These are phyloP conservation scores for Torulaspora pretoriensis DNA, from an alignment of 1,139 yeast species.

Conservation along the genomic window DNA sequence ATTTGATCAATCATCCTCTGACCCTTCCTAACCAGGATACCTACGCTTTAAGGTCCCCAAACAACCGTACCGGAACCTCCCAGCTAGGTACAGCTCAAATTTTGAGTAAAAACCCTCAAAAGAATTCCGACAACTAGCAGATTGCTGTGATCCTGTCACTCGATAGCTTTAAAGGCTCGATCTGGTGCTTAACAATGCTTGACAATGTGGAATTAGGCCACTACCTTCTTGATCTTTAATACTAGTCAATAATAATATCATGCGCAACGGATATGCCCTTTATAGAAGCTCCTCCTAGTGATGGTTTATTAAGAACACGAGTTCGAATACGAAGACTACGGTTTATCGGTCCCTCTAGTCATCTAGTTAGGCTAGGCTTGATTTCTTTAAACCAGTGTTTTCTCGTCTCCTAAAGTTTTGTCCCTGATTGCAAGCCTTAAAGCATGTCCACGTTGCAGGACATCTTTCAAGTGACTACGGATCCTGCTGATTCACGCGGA, in stretches of 20 bases:
- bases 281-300: no score
- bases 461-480: conserved; percentile 27
- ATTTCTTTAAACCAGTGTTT: no score
- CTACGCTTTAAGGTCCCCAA: neutral
- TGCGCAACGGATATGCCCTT: no score
- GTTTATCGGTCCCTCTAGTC: no score
- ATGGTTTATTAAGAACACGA: no score
- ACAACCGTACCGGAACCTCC: neutral
- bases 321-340: no score
- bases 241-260: neutral
- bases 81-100: neutral
- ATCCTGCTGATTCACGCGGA: conserved; percentile 21
- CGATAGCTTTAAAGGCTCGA: neutral
- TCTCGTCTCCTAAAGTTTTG: neutral
- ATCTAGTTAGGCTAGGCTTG: no score
- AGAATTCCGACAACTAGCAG: neutral
- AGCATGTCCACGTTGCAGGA: conserved; percentile 30
- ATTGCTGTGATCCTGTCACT: neutral
- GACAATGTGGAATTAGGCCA: neutral
- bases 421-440: neutral
- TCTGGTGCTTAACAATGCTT: neutral
- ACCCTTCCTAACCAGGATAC: neutral
- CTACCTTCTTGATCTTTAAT: neutral
- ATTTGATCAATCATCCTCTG: neutral
- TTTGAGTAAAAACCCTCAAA: neutral